phyloP scores from a whole-genome alignment of 441 rosid genomes.

The Jatropha multifida region DNA sequence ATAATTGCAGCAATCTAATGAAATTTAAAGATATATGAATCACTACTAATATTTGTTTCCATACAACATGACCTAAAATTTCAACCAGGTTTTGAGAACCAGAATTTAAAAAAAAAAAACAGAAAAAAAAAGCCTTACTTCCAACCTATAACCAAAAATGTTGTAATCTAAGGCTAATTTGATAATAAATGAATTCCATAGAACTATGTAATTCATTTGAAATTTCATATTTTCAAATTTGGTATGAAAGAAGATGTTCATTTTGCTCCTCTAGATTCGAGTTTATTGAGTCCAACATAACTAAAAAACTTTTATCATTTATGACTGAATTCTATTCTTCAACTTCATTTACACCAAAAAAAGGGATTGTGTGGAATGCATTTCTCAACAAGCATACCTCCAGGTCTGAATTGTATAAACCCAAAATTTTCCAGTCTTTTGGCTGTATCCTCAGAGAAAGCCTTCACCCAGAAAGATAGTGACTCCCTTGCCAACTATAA shows the following conservation, averaged over 20 bases:
- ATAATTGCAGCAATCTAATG: neutral
- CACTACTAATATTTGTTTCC: constrained; percentile 3
- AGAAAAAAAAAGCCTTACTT: no score
- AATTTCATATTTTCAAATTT: no score
- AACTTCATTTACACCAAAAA: no score
- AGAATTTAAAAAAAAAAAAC: neutral
- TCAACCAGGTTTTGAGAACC: neutral
- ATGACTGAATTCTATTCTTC: no score
- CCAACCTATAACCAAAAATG: neutral
- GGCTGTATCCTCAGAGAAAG: constrained; percentile 98
- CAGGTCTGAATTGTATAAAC: constrained; percentile 92
- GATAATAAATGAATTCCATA: no score
- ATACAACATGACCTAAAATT: constrained; percentile 5
- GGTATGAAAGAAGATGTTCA: no score
- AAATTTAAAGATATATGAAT: neutral
- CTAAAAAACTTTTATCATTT: no score
- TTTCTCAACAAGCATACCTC: constrained; percentile 52
- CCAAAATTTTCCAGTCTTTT: constrained; percentile 97
- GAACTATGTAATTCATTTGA: no score
- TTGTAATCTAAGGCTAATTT: neutral
- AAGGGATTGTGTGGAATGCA: neutral
- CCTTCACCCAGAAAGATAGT: constrained; percentile 98
- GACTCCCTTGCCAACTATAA: constrained; percentile 94
- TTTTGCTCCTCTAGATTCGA: no score
- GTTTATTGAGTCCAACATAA: no score